These are phyloP conservation scores for Amauroascus verrucosus DNA, from an alignment of 2,329 filamentous ascomycete genomes.

Conservation along the genomic window DNA sequence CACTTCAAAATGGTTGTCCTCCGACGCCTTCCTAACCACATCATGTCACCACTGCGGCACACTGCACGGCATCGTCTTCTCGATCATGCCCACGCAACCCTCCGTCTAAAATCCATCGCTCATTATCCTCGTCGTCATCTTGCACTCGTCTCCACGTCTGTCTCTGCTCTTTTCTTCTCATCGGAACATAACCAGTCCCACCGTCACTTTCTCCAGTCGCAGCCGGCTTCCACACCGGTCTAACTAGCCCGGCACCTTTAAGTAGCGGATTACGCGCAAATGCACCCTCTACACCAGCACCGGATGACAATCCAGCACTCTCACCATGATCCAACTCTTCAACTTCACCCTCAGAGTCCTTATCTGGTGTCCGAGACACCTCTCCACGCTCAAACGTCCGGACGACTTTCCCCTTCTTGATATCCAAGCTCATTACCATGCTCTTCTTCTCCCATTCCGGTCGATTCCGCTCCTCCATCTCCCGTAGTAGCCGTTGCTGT, in stretches of 20 bases:
- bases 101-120: slow-evolving; percentile 40
- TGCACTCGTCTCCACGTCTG: slow-evolving; percentile 40
- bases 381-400: slow-evolving; percentile 37
- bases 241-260: slow-evolving; percentile 34
- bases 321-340: slow-evolving; percentile 25
- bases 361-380: slow-evolving; percentile 20
- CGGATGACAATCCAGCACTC: slow-evolving; percentile 19
- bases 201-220: slow-evolving; percentile 11
- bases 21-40: too few relatives aligned
- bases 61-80: slow-evolving; percentile 3
- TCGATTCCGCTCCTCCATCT: slow-evolving; percentile 74
- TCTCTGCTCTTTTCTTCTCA: slow-evolving; percentile 25
- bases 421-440: slow-evolving; percentile 74
- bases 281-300: slow-evolving; percentile 23
- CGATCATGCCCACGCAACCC: slow-evolving; percentile 30
- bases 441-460: slow-evolving; percentile 84
- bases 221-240: slow-evolving; percentile 37
- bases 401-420: slow-evolving; percentile 67
- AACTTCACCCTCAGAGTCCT: slow-evolving; percentile 18
- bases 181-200: slow-evolving; percentile 17
- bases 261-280: slow-evolving; percentile 39
- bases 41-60: not conserved
- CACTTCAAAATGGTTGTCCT: too few relatives aligned
- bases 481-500: slow-evolving; percentile 71
- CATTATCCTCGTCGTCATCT: slow-evolving; percentile 39